Conservation (phyloP, 768 basidiomycete genomes). For the Podaxis rugospora region DNA sequence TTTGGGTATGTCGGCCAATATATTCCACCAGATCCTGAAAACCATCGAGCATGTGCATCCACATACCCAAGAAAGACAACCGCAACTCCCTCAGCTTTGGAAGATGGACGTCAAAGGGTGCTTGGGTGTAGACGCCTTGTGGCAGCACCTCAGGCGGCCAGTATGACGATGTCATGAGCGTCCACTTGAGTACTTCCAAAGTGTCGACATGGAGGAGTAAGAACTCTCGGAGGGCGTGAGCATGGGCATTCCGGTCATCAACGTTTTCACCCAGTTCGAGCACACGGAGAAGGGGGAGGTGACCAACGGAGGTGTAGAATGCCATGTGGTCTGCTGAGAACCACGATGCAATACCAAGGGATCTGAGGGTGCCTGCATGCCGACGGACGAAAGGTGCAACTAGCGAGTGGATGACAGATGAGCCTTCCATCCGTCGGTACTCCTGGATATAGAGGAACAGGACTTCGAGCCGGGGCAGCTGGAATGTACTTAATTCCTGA, state of each 20-base stretch:
- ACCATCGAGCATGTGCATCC: background rate
- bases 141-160: background rate
- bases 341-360: background rate
- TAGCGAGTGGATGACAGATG: background rate
- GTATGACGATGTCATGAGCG: background rate
- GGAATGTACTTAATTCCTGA: background rate
- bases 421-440: background rate
- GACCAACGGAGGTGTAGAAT: background rate
- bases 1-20: background rate
- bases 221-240: too few relatives aligned
- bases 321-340: background rate
- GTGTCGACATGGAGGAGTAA: background rate
- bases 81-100: background rate
- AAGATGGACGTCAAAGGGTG: background rate
- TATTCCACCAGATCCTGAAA: background rate
- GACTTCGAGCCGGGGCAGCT: background rate
- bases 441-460: background rate
- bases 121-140: background rate
- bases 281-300: background rate
- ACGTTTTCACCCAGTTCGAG: background rate
- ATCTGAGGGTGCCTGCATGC: background rate
- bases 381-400: background rate
- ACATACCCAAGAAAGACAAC: background rate
- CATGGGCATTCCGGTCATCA: background rate
- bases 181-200: background rate